Evolutionary conservation across 352 stramenopile species (phyloP).

Genomic region (Globisporangium sylvaticum): DNA sequence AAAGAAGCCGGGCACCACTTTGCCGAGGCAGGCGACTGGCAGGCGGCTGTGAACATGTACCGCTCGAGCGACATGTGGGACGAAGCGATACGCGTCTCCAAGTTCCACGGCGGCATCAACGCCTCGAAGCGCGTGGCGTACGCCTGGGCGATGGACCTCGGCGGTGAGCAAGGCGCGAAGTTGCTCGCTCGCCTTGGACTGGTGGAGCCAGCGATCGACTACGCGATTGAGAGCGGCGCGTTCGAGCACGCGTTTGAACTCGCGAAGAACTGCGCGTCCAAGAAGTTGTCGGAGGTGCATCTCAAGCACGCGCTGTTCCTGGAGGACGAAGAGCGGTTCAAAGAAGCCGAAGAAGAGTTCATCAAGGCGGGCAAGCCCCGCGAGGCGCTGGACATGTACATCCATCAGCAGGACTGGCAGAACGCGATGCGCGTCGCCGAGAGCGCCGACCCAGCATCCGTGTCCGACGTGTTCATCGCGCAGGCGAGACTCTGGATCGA

Average conservation of each 20-base stretch:
- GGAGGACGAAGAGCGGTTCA: slow-evolving; percentile 92
- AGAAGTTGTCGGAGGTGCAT: slow-evolving; percentile 91
- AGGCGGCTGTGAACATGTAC: slow-evolving; percentile 94
- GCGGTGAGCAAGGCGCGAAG: slow-evolving; percentile 88
- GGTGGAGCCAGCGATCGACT: slow-evolving; percentile 93
- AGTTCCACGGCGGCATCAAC: slow-evolving; percentile 89
- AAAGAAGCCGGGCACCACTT: slow-evolving; percentile 94
- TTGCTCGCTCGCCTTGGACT: slow-evolving; percentile 89
- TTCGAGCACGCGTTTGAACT: slow-evolving; percentile 94
- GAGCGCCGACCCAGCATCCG: slow-evolving; percentile 82
- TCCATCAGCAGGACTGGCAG: slow-evolving; percentile 92
- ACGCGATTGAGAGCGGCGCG: slow-evolving; percentile 87
- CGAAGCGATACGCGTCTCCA: slow-evolving; percentile 92
- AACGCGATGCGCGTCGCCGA: slow-evolving; percentile 91
- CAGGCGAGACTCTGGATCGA: slow-evolving; percentile 87
- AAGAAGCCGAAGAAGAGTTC: slow-evolving; percentile 91
- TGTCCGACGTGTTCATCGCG: slow-evolving; percentile 90
- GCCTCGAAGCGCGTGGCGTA: slow-evolving; percentile 93
- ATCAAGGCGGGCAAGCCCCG: slow-evolving; percentile 90
- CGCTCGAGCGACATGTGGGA: slow-evolving; percentile 93
- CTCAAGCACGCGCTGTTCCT: slow-evolving; percentile 92
- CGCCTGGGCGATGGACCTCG: slow-evolving; percentile 90
- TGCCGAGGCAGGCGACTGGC: slow-evolving; percentile 87
- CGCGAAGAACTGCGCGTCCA: slow-evolving; percentile 73
- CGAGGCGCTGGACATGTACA: slow-evolving; percentile 95